Base-by-base conservation (phyloP, 495 filamentous ascomycete species). In the Aspergillus campestris region DNA sequence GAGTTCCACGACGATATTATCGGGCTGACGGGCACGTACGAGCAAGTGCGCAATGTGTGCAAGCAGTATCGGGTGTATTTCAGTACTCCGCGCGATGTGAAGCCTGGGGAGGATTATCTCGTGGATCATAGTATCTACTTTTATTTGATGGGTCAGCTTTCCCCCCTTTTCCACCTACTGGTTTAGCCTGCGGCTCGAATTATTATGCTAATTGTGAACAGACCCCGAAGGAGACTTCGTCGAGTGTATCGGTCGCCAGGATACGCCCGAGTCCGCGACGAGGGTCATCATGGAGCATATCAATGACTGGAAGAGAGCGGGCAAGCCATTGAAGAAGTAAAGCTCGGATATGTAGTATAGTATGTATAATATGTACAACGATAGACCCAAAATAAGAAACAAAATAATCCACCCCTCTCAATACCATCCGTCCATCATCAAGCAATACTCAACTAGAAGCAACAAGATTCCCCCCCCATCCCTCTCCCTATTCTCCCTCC, bases 101-200 rank as follows among this genome's bases (percentile, higher is more conserved):
- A 91, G 72, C 81, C 87, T 2, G 92, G 89, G 7, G 86, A 95
- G 71, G 92, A 98, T 64, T 98, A 98, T 67, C 65, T 98, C 50
- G 92, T 98, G 33, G 92, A 97, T 67, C 92, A 98, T 69, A 95
- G 88, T 59, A 97, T 98, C 51, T 98, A 98, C 73, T 98, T 98
- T 59, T 98, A 98, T 63, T 67, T 98, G 49, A 98, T 98, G 92
- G 83, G 81, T 84, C 66, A 64, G 78, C 69, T 14, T 2, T 13
- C 33, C 42, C 37, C 32, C 33, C n/a, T n/a, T n/a, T n/a, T n/a
- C n/a, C n/a, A n/a, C n/a, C n/a, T n/a, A n/a, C n/a, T n/a, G n/a
- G n/a, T n/a, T n/a, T n/a, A n/a, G n/a, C n/a, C n/a, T n/a, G n/a
- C n/a, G n/a, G n/a, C n/a, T n/a, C n/a, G n/a, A n/a, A n/a, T n/a